Percentiles rank a stretch among this genome's conserved stretches.
phyloP scores from a whole-genome alignment of 2,329 filamentous ascomycete species.

The Cladosporium cucumerinum region DNA sequence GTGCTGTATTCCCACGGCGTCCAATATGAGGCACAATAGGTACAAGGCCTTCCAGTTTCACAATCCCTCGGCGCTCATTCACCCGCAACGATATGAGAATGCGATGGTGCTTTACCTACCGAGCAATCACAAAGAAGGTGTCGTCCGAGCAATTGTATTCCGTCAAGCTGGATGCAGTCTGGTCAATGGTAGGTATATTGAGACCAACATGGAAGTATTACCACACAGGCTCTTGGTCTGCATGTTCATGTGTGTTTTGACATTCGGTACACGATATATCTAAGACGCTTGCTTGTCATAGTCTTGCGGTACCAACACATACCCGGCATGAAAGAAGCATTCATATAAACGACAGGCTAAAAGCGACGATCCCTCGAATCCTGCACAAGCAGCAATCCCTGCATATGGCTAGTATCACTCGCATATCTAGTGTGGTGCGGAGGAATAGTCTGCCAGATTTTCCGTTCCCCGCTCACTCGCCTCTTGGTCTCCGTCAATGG shows the following conservation, averaged over 20 bases:
- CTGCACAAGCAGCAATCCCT: conserved; percentile 1
- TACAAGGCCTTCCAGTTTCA: not conserved
- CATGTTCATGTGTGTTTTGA: not conserved
- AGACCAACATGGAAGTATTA: not conserved
- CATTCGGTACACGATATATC: not conserved
- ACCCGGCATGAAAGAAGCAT: not conserved
- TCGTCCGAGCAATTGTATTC: not conserved
- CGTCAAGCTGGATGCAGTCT: not conserved
- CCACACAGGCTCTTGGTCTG: not conserved
- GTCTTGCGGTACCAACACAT: not conserved
- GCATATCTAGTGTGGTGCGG: not conserved
- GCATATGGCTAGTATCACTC: not conserved
- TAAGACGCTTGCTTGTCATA: not conserved
- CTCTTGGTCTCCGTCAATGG: conserved; percentile 2
- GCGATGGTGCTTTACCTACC: not conserved
- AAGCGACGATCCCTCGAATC: not conserved
- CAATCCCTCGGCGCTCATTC: not conserved
- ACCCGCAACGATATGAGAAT: not conserved
- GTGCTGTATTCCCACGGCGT: not conserved
- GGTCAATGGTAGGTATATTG: not conserved
- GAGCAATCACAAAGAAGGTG: not conserved
- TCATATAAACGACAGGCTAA: not conserved
- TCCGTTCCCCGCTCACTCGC: conserved; percentile 12
- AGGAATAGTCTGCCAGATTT: not conserved
- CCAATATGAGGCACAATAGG: too few relatives aligned